A percentile compares a stretch with the other conserved stretches of the same genome.
phyloP scores from a whole-genome alignment of 2,329 filamentous ascomycete species.

The Hypoxylon rubiginosum region DNA sequence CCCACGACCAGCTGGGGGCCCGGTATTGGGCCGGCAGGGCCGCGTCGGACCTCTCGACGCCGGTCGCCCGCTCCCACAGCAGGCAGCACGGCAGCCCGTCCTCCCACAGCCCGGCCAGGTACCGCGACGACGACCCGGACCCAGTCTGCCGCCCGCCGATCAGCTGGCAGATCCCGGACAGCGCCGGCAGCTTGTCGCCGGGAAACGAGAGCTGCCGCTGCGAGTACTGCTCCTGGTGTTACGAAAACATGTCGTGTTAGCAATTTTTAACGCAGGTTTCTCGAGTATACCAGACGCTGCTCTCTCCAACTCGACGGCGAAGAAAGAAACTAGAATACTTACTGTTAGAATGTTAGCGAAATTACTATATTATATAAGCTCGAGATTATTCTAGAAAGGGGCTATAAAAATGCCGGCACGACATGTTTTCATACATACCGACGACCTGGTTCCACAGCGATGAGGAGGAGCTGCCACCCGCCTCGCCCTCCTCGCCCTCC shows the following conservation, averaged over 20 bases:
- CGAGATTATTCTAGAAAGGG: too few species aligned
- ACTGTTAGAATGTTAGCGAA: too few species aligned
- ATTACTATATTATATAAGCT: too few species aligned
- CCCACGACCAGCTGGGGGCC: constrained; percentile 23
- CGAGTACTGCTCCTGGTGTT: constrained; percentile 9
- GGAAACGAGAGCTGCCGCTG: constrained; percentile 7
- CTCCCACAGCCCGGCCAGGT: constrained; percentile 23
- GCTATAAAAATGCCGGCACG: too few species aligned
- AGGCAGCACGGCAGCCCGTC: constrained; percentile 14
- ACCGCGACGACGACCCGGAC: not conserved
- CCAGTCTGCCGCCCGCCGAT: not conserved
- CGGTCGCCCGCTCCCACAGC: constrained; percentile 6
- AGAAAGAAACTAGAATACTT: too few species aligned
- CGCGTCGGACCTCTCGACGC: not conserved
- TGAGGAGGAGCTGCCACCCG: too few species aligned
- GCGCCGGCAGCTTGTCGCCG: constrained; percentile 21
- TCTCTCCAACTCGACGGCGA: too few species aligned
- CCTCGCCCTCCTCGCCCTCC: not conserved
- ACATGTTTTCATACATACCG: too few species aligned
- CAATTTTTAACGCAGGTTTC: too few species aligned
- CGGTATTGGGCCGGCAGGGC: not conserved
- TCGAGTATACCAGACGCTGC: too few species aligned
- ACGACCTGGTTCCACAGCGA: constrained; percentile 14
- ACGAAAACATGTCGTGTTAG: too few species aligned
- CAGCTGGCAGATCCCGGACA: constrained; percentile 22